Evolutionary conservation across 2,329 filamentous ascomycete species (phyloP), one percentile per base, ranked within the genome.

Genomic region (Xylariaceae sp.): DNA sequence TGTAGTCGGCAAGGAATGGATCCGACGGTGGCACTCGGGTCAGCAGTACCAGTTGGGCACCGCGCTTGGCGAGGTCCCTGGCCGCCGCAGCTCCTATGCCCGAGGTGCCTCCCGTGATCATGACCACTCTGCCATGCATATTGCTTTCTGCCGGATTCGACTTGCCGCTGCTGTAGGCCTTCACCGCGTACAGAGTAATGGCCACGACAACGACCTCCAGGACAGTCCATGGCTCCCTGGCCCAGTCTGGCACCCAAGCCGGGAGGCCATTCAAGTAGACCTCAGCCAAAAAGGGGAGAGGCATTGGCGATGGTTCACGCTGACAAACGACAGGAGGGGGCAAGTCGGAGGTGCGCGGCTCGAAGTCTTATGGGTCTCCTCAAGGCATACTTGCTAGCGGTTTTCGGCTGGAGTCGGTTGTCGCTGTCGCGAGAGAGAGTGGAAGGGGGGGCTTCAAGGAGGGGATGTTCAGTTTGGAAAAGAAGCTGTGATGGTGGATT

Each of bases 51-150:
- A 98, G 68, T 64, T 98, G 93, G 29, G 90, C 89, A 45, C 92
- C 92, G 44, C 88, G 78, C 13, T 65, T 56, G 35, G 90, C 90
- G 33, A 98, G 75, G 38, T 81, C 75, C 44, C 76, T 68, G 5
- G 83, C 83, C 27, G 86, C 75, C 36, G 76, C 72, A 38, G 87
- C 84, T 31, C 92, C 92, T 55, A 98, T 83, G 11, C 92, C 92
- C 29, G 89, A 90, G 33, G 92, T 98, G 18, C 90, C 92, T 46
- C 92, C 89, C 13, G 92, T 98, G 33, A 98, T 76, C 69, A 98
- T 80, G 28, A 95, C 72, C 31, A 98, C 87, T 55, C 93, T 93
- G 30, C 87, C 88, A 59, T 95, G 88, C 79, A 98, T 88, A 35
- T 83, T 72, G 38, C 86, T 75, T 55, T 94, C 88, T 17, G 84